Conservation (phyloP, 495 filamentous ascomycete genomes). For the Alectoria sarmentosa region DNA sequence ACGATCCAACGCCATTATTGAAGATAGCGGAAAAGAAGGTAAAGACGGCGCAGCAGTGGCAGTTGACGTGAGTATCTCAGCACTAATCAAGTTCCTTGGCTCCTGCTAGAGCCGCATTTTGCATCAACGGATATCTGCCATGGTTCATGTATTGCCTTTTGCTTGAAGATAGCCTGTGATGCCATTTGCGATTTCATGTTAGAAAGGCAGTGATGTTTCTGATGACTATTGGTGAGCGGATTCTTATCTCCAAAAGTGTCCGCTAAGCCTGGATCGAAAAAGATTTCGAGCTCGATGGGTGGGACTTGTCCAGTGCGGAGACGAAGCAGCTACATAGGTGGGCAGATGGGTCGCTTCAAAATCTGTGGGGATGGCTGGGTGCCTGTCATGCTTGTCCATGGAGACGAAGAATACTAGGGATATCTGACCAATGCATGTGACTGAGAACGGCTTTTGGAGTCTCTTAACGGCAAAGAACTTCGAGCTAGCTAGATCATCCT, state of each 20-base stretch:
- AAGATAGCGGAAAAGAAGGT: constrained; percentile 58
- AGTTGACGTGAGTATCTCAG: constrained; percentile 62
- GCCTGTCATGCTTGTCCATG: constrained; percentile 9
- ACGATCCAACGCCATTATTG: constrained; percentile 51
- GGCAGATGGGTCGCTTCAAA: constrained; percentile 12
- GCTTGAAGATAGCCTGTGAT: too few relatives aligned
- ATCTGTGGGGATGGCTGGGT: constrained; percentile 12
- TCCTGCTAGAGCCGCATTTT: too few relatives aligned
- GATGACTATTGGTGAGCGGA: background rate
- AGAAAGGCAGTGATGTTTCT: background rate
- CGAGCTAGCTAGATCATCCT: too few relatives aligned
- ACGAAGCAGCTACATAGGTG: constrained; percentile 9
- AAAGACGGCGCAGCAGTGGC: constrained; percentile 57
- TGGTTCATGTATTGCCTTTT: too few relatives aligned
- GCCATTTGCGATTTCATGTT: too few relatives aligned
- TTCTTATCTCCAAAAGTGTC: constrained; percentile 13
- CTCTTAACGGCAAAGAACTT: too few relatives aligned
- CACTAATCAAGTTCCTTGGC: too few relatives aligned
- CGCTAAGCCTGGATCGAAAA: constrained; percentile 11
- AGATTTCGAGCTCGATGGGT: constrained; percentile 13
- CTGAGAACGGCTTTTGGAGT: too few relatives aligned
- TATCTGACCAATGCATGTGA: too few relatives aligned
- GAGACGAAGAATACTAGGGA: constrained; percentile 15
- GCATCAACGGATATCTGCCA: too few relatives aligned
- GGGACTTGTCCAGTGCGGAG: constrained; percentile 10